Evolutionary conservation across 768 basidiomycete species (phyloP).

Genomic region (Podaxis pistillaris): DNA sequence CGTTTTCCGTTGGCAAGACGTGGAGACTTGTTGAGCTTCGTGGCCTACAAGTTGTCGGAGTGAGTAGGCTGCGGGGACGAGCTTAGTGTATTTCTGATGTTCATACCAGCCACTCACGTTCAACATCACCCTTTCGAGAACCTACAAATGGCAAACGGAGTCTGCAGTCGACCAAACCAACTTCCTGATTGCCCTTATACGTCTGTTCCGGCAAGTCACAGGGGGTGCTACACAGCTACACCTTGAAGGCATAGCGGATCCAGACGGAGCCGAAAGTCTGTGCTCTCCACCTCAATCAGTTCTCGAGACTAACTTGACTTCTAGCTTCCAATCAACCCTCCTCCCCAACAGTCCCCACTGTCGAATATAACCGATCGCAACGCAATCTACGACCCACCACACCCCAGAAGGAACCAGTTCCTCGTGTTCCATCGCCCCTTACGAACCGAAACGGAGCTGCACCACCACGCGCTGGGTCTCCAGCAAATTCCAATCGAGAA

Average conservation of each 20-base stretch:
- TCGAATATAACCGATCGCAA: conserved; percentile 11
- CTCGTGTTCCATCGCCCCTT: conserved; percentile 17
- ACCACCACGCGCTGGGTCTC: conserved; percentile 22
- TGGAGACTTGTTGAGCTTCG: conserved; percentile 87
- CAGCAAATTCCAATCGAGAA: conserved; percentile 22
- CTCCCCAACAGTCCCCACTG: conserved; percentile 4
- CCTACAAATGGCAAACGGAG: conserved; percentile 91
- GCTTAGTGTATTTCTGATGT: conserved; percentile 9
- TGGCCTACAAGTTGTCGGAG: conserved; percentile 71
- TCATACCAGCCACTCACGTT: conserved; percentile 56
- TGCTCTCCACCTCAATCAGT: neutral
- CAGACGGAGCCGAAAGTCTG: conserved; percentile 34
- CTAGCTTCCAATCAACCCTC: conserved; percentile 17
- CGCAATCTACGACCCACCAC: conserved; percentile 9
- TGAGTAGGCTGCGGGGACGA: conserved; percentile 36
- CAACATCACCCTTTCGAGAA: conserved; percentile 83
- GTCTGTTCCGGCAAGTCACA: conserved; percentile 53
- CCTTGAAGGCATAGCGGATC: conserved; percentile 55
- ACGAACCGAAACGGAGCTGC: conserved; percentile 17
- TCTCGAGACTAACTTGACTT: neutral
- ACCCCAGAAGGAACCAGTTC: conserved; percentile 17
- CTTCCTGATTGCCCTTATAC: conserved; percentile 69
- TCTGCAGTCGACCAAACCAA: conserved; percentile 63
- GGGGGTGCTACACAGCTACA: conserved; percentile 46
- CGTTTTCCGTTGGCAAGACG: conserved; percentile 97